These are phyloP conservation scores for Picochlorum costavermella DNA, from an alignment of 139 green algal species.

Conservation along the genomic window DNA sequence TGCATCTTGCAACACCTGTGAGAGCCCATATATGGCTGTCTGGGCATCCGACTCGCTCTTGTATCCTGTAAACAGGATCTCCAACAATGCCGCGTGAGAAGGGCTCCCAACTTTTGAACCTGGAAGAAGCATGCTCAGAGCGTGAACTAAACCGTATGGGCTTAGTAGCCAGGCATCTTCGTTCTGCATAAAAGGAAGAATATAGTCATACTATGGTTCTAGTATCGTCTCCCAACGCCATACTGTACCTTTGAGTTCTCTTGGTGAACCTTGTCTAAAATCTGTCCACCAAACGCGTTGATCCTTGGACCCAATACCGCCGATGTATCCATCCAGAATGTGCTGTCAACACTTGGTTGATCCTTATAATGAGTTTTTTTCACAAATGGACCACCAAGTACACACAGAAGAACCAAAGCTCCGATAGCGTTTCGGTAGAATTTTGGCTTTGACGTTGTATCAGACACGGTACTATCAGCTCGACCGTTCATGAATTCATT, in stretches of 20 bases:
- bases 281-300: neutral
- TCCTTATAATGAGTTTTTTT: too few species aligned
- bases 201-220: neutral
- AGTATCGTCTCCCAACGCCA: neutral
- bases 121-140: slow-evolving; percentile 27
- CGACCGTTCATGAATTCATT: too few species aligned
- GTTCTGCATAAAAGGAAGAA: neutral
- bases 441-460: too few species aligned
- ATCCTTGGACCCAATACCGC: neutral
- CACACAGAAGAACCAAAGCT: too few species aligned
- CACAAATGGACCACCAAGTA: too few species aligned
- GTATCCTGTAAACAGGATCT: slow-evolving; percentile 1
- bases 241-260: neutral
- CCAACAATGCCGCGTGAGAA: slow-evolving; percentile 11
- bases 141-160: slow-evolving; percentile 20
- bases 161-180: slow-evolving; percentile 14
- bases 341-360: too few species aligned
- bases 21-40: neutral
- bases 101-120: slow-evolving; percentile 10
- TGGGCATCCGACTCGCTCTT: neutral
- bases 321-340: too few species aligned
- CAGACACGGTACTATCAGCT: too few species aligned
- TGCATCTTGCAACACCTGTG: neutral
- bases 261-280: neutral
- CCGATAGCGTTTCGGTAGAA: too few species aligned